Base-by-base conservation (phyloP, 352 stramenopile genomes). In the Globisporangium okanoganense region DNA sequence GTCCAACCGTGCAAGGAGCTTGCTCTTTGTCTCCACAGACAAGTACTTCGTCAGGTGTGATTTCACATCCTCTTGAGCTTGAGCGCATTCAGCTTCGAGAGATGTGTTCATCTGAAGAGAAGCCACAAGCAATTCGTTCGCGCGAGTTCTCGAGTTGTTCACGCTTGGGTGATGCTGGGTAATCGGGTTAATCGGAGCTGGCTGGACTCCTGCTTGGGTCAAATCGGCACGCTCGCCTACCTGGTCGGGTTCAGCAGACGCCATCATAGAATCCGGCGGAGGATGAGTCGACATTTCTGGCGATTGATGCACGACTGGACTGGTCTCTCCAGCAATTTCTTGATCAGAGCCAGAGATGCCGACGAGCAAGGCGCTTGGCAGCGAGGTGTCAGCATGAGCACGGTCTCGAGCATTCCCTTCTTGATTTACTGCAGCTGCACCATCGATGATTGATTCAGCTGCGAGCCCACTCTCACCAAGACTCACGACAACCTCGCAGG, bases 61-160 rank as follows among this genome's bases (percentile, higher is more conserved):
- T n/a, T 54, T 61, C 9, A 75, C 33, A 1, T 57, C 65, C 20
- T 51, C 51, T 44, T 75, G 66, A 3, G 38, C 58, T 24, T 56
- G 55, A 29, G 61, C 41, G 10, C 67, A 71, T 25, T 61, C 54
- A 4, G 54, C 36, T 65, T 78, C 67, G 25, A 66, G 40, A n/a
- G 56, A 48, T 35, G 66, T 72, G 24, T 70, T 52, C 49, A 50
- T 61, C 25, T 56, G 57, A 43, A 83, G 56, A 18, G 74, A 76
- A 36, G 62, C 55, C 61, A 76, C 70, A 9, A 78, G 62, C 40
- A 68, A 38, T 8, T 67, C 69, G 29, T 79, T 83, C 24, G 71
- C 75, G 8, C 58, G 55, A 52, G 71, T 65, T 24, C 61, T 58
- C 25, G 70, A 61, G 3, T 52, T 80, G 29, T 54, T 50, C 24